These are phyloP conservation scores for Cercospora sesami DNA, from an alignment of 2,329 filamentous ascomycete species.

Conservation along the genomic window DNA sequence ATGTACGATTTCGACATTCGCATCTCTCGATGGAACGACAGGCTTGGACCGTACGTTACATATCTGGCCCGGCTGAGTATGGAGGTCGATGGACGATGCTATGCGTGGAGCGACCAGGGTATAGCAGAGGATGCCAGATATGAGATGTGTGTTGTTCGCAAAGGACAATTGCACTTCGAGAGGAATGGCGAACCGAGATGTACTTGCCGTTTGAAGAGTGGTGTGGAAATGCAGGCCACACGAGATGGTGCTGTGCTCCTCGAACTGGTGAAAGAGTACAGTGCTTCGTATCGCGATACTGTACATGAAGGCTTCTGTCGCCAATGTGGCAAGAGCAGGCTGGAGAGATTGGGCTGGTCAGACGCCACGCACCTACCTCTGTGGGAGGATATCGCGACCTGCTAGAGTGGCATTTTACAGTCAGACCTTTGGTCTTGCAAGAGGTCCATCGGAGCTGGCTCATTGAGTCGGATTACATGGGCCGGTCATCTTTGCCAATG, in stretches of 20 bases:
- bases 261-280: constrained; percentile 28
- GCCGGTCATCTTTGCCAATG: background rate
- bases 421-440: background rate
- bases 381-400: constrained; percentile 24
- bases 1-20: constrained; percentile 26
- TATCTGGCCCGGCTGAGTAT: constrained; percentile 20
- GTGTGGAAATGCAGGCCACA: constrained; percentile 21
- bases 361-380: constrained; percentile 20
- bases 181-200: constrained; percentile 24
- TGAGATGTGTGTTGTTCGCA: constrained; percentile 19
- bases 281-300: constrained; percentile 20
- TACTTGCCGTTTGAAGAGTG: constrained; percentile 22
- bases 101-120: constrained; percentile 23
- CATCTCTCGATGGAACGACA: constrained; percentile 18
- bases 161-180: constrained; percentile 21
- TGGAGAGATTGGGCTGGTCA: constrained; percentile 21
- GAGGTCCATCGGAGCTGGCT: background rate
- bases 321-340: constrained; percentile 19
- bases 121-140: constrained; percentile 21
- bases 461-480: background rate
- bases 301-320: constrained; percentile 24
- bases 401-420: background rate
- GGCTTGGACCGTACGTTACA: constrained; percentile 17
- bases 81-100: constrained; percentile 25
- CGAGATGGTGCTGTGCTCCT: constrained; percentile 24